Conservation (phyloP, 192 early-diverging fungal species). For the Coemansia sp. region DNA sequence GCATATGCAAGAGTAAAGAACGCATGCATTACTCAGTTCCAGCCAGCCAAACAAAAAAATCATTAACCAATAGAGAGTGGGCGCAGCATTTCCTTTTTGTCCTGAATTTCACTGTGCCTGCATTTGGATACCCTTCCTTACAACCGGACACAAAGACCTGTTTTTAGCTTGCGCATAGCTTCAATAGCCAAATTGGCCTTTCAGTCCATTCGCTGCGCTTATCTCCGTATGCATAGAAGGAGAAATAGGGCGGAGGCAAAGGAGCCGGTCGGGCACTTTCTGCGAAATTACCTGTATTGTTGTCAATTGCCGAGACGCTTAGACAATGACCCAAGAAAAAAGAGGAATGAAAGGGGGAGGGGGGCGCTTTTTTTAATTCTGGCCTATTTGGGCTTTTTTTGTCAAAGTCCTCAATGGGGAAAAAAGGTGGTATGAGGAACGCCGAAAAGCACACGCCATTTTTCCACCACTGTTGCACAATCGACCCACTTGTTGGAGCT, state of each 20-base stretch:
- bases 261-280: not conserved
- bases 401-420: not conserved
- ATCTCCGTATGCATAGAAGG: not conserved
- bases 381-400: not conserved
- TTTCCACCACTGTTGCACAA: not conserved
- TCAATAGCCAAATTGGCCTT: not conserved
- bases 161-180: not conserved
- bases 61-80: not conserved
- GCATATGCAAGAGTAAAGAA: not conserved
- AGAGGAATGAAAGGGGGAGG: not conserved
- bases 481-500: not conserved
- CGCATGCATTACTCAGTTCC: not conserved
- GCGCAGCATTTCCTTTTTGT: not conserved
- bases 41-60: not conserved
- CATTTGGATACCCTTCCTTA: not conserved
- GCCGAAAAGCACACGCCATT: not conserved
- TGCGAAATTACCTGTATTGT: not conserved
- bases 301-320: slow-evolving; percentile 5
- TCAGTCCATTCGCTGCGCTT: not conserved
- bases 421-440: not conserved
- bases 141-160: not conserved
- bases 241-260: not conserved
- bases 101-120: not conserved
- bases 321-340: not conserved
- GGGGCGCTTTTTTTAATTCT: slow-evolving; percentile 6